Percentiles rank a stretch among this genome's conserved stretches.
These are phyloP conservation scores for Alternaria gaisen DNA, from an alignment of 2,329 filamentous ascomycete species.

Conservation along the genomic window DNA sequence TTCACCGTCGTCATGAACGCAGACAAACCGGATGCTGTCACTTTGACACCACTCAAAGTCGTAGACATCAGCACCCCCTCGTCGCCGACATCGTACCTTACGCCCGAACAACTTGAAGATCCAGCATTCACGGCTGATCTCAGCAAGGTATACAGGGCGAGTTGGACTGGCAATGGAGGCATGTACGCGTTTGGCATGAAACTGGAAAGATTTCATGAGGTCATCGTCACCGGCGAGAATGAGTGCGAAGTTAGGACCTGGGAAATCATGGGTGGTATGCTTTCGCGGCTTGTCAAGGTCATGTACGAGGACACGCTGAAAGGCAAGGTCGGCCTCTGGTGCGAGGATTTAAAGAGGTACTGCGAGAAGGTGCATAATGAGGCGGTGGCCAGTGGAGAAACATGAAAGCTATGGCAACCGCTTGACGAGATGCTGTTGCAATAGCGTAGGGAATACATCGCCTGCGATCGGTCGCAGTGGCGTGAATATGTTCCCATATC, in stretches of 20 bases:
- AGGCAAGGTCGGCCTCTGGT: conserved; percentile 30
- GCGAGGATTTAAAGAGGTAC: conserved; percentile 26
- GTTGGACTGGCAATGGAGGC: conserved; percentile 29
- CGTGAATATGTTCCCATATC: no score
- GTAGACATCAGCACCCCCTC: conserved; percentile 29
- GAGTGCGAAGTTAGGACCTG: conserved; percentile 32
- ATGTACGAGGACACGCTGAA: conserved; percentile 25
- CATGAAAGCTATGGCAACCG: not conserved
- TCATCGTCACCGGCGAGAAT: conserved; percentile 23
- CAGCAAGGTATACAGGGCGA: conserved; percentile 28
- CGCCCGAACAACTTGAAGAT: conserved; percentile 15
- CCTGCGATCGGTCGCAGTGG: no score
- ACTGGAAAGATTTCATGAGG: conserved; percentile 31
- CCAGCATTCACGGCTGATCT: conserved; percentile 26
- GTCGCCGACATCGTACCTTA: conserved; percentile 23
- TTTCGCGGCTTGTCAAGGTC: conserved; percentile 27
- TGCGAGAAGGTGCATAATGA: conserved; percentile 16
- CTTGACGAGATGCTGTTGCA: not conserved
- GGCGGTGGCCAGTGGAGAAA: not conserved
- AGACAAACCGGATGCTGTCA: conserved; percentile 14
- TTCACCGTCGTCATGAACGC: conserved; percentile 32
- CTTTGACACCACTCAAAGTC: conserved; percentile 24
- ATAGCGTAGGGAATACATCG: no score
- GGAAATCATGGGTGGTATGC: conserved; percentile 34
- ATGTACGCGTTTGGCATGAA: conserved; percentile 19